A percentile compares a stretch with the other conserved stretches of the same genome.
phyloP scores from a whole-genome alignment of 805 yeast species.

The Lachancea sp. region DNA sequence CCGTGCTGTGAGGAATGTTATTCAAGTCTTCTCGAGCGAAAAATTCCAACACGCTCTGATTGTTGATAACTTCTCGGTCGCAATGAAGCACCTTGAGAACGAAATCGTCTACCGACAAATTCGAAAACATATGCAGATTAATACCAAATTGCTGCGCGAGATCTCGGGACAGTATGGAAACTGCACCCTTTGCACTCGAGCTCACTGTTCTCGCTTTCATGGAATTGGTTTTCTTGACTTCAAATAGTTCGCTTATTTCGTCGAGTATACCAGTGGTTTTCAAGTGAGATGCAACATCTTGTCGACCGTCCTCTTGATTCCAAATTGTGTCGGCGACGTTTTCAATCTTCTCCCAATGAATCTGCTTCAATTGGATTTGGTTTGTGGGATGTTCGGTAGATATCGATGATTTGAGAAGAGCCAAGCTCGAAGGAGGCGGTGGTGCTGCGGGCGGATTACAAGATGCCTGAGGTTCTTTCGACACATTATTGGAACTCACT shows the following conservation, averaged over 20 bases:
- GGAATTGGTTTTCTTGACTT: slow-evolving; percentile 37
- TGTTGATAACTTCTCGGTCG: slow-evolving; percentile 47
- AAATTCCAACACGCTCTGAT: slow-evolving; percentile 59
- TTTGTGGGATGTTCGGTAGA: not conserved
- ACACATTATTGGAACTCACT: not conserved
- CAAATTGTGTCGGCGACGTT: slow-evolving; percentile 56
- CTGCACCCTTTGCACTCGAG: slow-evolving; percentile 28
- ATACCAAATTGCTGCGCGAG: slow-evolving; percentile 75
- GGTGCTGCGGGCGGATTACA: not conserved
- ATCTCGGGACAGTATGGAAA: slow-evolving; percentile 50
- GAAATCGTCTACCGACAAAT: slow-evolving; percentile 47
- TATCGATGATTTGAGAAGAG: not conserved
- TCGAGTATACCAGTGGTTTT: slow-evolving; percentile 55
- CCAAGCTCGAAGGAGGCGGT: not conserved
- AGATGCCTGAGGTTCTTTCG: not conserved
- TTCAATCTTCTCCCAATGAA: slow-evolving; percentile 77
- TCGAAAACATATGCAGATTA: slow-evolving; percentile 59
- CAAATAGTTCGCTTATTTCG: slow-evolving; percentile 55
- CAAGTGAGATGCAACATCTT: slow-evolving; percentile 44
- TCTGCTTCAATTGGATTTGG: slow-evolving; percentile 48
- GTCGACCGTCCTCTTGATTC: slow-evolving; percentile 40
- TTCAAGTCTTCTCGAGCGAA: slow-evolving; percentile 59
- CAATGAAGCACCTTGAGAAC: slow-evolving; percentile 52
- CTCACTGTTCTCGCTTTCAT: slow-evolving; percentile 19
- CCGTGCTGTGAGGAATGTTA: slow-evolving; percentile 50